phyloP scores from a whole-genome alignment of 202 grass and related monocot species.

The Hordeum pubiflorum region DNA sequence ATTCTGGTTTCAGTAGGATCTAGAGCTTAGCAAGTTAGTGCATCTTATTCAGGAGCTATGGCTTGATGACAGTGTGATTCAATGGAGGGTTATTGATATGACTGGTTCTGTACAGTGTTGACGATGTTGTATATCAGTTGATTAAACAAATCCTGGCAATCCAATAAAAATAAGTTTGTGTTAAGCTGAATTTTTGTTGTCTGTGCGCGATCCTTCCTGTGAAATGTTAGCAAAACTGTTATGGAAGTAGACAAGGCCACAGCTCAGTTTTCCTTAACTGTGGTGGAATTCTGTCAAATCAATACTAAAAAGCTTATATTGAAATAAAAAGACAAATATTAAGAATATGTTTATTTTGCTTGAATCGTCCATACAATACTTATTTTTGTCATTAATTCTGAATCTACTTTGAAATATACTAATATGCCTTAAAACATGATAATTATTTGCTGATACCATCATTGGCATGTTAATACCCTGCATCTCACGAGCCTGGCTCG shows the following conservation, averaged over 20 bases:
- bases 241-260: background rate
- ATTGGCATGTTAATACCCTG: background rate
- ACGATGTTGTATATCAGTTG: background rate
- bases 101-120: background rate
- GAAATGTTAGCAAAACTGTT: conserved; percentile 19
- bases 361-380: background rate
- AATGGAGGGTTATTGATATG: background rate
- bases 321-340: background rate
- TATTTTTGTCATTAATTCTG: background rate
- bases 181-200: background rate
- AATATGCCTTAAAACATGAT: background rate
- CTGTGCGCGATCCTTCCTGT: background rate
- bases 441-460: background rate
- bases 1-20: conserved; percentile 17
- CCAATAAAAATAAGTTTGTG: conserved; percentile 9
- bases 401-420: background rate
- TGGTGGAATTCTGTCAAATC: background rate
- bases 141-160: conserved; percentile 13
- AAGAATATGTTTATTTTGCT: background rate
- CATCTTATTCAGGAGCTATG: conserved; percentile 21
- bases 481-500: background rate
- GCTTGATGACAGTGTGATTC: conserved; percentile 16
- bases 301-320: background rate
- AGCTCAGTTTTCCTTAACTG: background rate
- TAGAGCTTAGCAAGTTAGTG: conserved; percentile 22